These are phyloP conservation scores for Entomortierella lignicola DNA, from an alignment of 192 early-diverging fungal species.

Conservation along the genomic window DNA sequence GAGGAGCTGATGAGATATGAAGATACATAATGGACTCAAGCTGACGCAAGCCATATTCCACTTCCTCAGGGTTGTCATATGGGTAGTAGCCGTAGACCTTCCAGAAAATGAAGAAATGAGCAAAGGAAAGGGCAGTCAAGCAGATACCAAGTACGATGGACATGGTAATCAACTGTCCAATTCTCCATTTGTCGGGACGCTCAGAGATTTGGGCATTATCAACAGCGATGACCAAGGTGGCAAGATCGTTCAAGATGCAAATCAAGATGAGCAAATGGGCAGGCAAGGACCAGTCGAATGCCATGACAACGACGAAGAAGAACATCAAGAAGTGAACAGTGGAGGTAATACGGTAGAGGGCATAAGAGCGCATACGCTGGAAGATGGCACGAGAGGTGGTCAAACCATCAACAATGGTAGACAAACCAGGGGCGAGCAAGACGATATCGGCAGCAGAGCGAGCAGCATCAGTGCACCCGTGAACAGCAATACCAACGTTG, in stretches of 20 bases:
- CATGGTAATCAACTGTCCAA: slow-evolving; percentile 89
- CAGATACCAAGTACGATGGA: slow-evolving; percentile 81
- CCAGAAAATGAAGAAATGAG: slow-evolving; percentile 83
- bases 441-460: slow-evolving; percentile 97
- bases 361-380: slow-evolving; percentile 90
- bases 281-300: slow-evolving; percentile 81
- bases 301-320: slow-evolving; percentile 89
- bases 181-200: slow-evolving; percentile 93
- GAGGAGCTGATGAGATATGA: slow-evolving; percentile 82
- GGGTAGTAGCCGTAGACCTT: slow-evolving; percentile 70
- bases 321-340: slow-evolving; percentile 94
- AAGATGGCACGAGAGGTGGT: slow-evolving; percentile 86
- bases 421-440: slow-evolving; percentile 84
- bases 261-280: slow-evolving; percentile 82
- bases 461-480: slow-evolving; percentile 96
- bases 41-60: slow-evolving; percentile 8
- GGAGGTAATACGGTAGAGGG: slow-evolving; percentile 90
- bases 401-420: slow-evolving; percentile 89
- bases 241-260: slow-evolving; percentile 85
- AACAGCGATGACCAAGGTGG: slow-evolving; percentile 86
- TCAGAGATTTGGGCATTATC: slow-evolving; percentile 87
- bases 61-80: slow-evolving; percentile 37
- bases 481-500: slow-evolving; percentile 96
- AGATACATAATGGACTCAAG: slow-evolving; percentile 90
- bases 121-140: slow-evolving; percentile 82